Evolutionary conservation across 495 filamentous ascomycete species (phyloP), one percentile per base, ranked within the genome.

Genomic region (Cladorrhinum samala): DNA sequence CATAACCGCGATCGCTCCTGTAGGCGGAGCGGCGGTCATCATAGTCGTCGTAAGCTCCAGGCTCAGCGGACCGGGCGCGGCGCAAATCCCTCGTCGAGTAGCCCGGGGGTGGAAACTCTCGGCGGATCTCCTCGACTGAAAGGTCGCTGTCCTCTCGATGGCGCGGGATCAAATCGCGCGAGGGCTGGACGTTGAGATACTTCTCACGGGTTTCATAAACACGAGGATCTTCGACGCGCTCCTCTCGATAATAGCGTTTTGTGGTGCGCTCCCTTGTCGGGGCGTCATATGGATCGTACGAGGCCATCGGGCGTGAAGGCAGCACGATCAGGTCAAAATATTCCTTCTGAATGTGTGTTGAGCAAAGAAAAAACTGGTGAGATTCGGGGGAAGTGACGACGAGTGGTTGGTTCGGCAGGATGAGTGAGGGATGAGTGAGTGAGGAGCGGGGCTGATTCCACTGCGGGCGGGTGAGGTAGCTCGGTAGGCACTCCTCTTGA

Each of bases 41-140:
- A 48, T 76, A 71, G 23, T 75, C 69, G 41, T 74, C 69, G 60
- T 73, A 64, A 55, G 71, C 64, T 21, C 63, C 65, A 33, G 66
- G 68, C 20, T 77, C 79, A 49, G 76, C 72, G 13, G 77, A 79
- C 41, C 75, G 68, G 49, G 76, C 63, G 19, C 82, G 74, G 52
- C 72, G 65, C 74, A 81, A 51, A 65, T 81, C 69, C 42, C 79
- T 71, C 52, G 71, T 41, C 65, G 68, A 59, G 55, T 75, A 72
- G 42, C 72, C 73, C 66, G 83, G 73, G 25, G 85, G 82, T 0
- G 81, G 83, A 55, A 85, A 88, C 27, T 87, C 82, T 45, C 83
- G 79, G 53, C 74, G 77, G 42, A 87, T 74, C 67, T 86, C 82
- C 67, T 89, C 86, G 55, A 87, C 68, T 2, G 80, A 77, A 23